phyloP scores from a whole-genome alignment of 179 eudicot genomes.

The Actinidia arguta region DNA sequence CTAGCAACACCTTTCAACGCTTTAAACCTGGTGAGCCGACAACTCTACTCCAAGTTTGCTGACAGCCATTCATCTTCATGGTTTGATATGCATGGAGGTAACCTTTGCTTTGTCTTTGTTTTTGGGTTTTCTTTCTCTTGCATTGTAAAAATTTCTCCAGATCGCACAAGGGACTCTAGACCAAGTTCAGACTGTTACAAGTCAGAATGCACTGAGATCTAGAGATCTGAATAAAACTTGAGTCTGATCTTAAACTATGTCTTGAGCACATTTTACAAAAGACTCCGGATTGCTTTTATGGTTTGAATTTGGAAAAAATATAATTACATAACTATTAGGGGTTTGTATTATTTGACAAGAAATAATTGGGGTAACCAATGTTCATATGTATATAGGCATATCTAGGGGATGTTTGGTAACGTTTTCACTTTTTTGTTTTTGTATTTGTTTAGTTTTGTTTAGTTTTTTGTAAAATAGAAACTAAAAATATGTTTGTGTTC shows the following conservation, averaged over 20 bases:
- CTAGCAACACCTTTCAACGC: conserved; percentile 44
- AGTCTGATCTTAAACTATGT: background rate
- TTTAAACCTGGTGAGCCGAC: conserved; percentile 85
- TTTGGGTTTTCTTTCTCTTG: no score
- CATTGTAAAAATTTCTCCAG: conserved; percentile 7
- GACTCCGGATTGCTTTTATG: background rate
- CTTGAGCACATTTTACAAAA: background rate
- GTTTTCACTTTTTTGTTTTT: no score
- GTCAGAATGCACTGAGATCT: background rate
- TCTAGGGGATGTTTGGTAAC: no score
- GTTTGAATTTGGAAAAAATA: background rate
- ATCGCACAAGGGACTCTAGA: background rate
- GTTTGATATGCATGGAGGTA: conserved; percentile 98
- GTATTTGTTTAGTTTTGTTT: no score
- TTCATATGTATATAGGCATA: background rate
- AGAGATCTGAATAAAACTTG: background rate
- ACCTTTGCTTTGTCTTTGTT: conserved; percentile 1
- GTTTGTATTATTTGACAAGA: background rate
- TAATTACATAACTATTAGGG: background rate
- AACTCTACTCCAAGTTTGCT: conserved; percentile 95
- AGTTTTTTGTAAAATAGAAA: no score
- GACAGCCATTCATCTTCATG: conserved; percentile 98
- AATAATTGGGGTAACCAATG: background rate
- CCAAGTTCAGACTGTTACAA: background rate
- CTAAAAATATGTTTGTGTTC: no score